phyloP scores from a whole-genome alignment of 306 rosid species.

The Argentina anserina region DNA sequence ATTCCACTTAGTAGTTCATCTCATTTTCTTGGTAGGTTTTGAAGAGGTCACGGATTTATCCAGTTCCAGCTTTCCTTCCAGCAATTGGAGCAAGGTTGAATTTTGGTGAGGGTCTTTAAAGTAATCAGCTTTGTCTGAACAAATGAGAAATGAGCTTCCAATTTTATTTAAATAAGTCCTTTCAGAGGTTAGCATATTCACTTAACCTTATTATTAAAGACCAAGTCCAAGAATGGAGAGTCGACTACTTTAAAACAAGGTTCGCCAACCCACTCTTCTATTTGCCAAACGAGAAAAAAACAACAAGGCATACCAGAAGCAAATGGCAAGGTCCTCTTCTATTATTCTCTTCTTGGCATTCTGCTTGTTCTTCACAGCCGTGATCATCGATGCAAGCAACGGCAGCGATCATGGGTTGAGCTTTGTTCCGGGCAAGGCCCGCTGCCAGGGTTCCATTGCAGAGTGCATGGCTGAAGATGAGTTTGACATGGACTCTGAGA shows the following conservation, averaged over 20 bases:
- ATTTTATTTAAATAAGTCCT: background rate
- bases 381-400: conserved; percentile 15
- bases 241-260: conserved; percentile 37
- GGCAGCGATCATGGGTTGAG: conserved; percentile 23
- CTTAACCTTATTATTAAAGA: conserved; percentile 2
- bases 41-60: conserved; percentile 27
- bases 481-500: conserved; percentile 46
- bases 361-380: conserved; percentile 28
- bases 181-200: conserved; percentile 19
- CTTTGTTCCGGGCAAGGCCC: conserved; percentile 36
- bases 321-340: conserved; percentile 34
- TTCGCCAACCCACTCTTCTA: conserved; percentile 19
- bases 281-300: conserved; percentile 11
- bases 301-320: conserved; percentile 11
- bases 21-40: conserved; percentile 80
- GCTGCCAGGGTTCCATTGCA: conserved; percentile 57
- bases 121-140: conserved; percentile 10
- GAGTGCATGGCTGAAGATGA: conserved; percentile 58
- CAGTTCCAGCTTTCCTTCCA: conserved; percentile 42
- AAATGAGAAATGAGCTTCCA: conserved; percentile 20
- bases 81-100: conserved; percentile 52
- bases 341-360: conserved; percentile 21
- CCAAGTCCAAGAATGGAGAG: background rate
- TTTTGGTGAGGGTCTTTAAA: conserved; percentile 16
- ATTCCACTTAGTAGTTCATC: conserved; percentile 21